Base-by-base conservation (phyloP, 352 stramenopile genomes). In the Phytophthora rubi region DNA sequence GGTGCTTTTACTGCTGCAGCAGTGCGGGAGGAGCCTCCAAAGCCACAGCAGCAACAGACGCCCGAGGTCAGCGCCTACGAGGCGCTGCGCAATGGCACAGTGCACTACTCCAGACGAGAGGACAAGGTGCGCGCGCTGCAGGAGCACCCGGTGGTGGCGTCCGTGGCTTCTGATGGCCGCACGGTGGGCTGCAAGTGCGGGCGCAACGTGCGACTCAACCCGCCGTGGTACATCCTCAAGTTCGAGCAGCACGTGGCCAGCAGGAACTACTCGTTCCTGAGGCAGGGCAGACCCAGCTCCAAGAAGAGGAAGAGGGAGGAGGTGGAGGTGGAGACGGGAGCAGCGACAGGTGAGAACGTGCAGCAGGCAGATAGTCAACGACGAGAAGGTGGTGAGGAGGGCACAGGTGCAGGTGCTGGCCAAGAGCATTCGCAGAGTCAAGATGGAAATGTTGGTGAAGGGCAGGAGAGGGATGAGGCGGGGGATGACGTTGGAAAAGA, bases 231-330 rank as follows among this genome's bases (percentile, higher is more conserved):
- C 61, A 92, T 95, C 54, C 73, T 92, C 51, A 95, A 95, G 68
- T 95, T 88, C 39, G 88, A 95, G 70, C 88, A 95, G 75, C 88
- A 95, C 57, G 73, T 92, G n/a, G 83, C 86, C 18, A 95, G 88
- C 58, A 77, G 88, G 37, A 95, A 93, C 59, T 95, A 85, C 74
- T 81, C 81, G 6, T 90, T 90, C 54, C 71, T 94, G 4, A 78
- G 84, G 16, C 73, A 82, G 32, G 82, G 68, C 23, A 47, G 45
- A 33, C 18, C 61, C 23, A 18, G 37, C 37, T 45, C 44, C 44
- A 70, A 48, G 28, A 75, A 70, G 64, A 66, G 56, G n/a, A 77
- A 73, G 47, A 44, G 53, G 9, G 47, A 16, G 21, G 16, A 57
- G 16, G 26, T 8, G 21, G 16, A 57, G 16, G 26, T 8, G 42